A percentile compares a stretch with the other conserved stretches of the same genome.
These are phyloP conservation scores for Raddia guianensis DNA, from an alignment of 176 grass and related monocot genomes.

Conservation along the genomic window DNA sequence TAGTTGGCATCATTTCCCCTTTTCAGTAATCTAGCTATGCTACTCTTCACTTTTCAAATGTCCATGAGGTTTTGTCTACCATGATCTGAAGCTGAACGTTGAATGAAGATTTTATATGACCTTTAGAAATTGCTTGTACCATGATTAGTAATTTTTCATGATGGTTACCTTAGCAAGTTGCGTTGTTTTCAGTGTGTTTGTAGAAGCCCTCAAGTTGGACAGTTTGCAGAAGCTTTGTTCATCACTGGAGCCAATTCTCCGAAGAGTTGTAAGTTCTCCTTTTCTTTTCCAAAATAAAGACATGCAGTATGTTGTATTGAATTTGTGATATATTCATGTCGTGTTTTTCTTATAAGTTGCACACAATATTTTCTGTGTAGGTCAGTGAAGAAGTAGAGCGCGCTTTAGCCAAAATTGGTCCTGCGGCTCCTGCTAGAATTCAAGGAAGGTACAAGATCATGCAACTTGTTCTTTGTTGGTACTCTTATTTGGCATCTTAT, in stretches of 20 bases:
- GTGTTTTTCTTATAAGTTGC: conserved; percentile 32
- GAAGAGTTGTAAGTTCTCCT: conserved; percentile 80
- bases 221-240: conserved; percentile 96
- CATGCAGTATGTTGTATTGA: not conserved
- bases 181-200: conserved; percentile 73
- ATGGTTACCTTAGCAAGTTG: conserved; percentile 19
- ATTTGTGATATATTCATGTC: conserved; percentile 31
- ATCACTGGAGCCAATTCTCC: conserved; percentile 92
- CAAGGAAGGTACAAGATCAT: conserved; percentile 74
- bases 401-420: conserved; percentile 82
- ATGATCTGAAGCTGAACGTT: not conserved
- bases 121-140: not conserved
- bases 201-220: conserved; percentile 96
- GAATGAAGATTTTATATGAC: not conserved
- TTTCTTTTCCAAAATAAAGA: not conserved
- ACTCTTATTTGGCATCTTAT: conserved; percentile 15
- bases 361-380: conserved; percentile 47
- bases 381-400: conserved; percentile 99
- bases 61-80: not conserved
- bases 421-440: conserved; percentile 71
- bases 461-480: conserved; percentile 36
- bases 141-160: conserved; percentile 4
- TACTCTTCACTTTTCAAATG: not conserved
- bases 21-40: not conserved
- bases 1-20: not conserved